phyloP scores from a whole-genome alignment of 2,329 filamentous ascomycete species.

The Emmonsiellopsis sp. region DNA sequence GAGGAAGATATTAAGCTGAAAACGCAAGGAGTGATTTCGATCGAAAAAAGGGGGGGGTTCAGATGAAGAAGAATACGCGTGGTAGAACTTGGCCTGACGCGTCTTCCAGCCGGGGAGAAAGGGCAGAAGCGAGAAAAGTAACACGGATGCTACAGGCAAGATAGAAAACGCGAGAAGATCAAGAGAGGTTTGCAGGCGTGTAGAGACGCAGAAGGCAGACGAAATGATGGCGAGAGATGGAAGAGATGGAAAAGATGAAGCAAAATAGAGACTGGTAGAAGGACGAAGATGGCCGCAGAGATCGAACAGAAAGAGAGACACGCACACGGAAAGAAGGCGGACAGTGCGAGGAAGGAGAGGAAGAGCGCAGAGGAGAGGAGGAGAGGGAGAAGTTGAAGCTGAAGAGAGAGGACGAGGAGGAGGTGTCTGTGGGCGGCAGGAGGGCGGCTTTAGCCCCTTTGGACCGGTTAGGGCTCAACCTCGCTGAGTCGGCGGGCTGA shows the following conservation, averaged over 20 bases:
- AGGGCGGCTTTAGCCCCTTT: neutral
- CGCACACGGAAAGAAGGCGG: slow-evolving; percentile 10
- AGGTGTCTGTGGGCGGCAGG: neutral
- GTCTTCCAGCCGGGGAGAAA: neutral
- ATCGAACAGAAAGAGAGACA: slow-evolving; percentile 11
- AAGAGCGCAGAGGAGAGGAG: slow-evolving; percentile 7
- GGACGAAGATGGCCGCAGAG: slow-evolving; percentile 19
- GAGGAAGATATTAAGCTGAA: neutral
- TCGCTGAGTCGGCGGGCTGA: neutral
- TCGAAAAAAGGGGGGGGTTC: neutral
- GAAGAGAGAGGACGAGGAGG: slow-evolving; percentile 2
- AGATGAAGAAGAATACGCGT: neutral
- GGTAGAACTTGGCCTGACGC: neutral
- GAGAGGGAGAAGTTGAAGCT: neutral
- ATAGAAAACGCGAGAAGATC: neutral
- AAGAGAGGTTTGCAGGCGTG: slow-evolving; percentile 1
- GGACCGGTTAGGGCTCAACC: neutral
- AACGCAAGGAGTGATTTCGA: neutral
- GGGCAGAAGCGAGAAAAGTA: too few relatives aligned
- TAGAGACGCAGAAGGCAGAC: slow-evolving; percentile 10
- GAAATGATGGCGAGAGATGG: slow-evolving; percentile 8
- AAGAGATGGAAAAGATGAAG: slow-evolving; percentile 10
- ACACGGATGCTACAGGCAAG: too few relatives aligned
- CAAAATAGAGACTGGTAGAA: slow-evolving; percentile 13
- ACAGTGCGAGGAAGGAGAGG: neutral